Conservation (phyloP, 2,329 filamentous ascomycete genomes). For the Xylariaceae sp. region DNA sequence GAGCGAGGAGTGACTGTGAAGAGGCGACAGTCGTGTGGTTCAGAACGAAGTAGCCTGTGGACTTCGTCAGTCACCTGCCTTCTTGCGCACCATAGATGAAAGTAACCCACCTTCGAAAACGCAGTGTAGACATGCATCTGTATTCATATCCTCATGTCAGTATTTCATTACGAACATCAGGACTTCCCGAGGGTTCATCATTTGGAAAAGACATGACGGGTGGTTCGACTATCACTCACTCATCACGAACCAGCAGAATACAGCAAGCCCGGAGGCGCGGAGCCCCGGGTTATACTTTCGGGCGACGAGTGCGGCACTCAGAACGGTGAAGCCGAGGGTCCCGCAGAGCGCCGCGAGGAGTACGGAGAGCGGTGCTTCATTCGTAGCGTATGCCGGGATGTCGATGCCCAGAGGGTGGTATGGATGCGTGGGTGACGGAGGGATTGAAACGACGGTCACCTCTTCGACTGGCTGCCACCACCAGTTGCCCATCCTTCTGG, state of each 20-base stretch:
- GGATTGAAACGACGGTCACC: background rate
- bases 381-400: conserved; percentile 44
- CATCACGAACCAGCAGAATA: conserved; percentile 51
- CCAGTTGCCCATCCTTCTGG: conserved; percentile 8
- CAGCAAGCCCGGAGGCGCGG: conserved; percentile 37
- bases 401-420: conserved; percentile 45
- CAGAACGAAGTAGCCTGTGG: conserved; percentile 67
- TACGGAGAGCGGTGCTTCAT: conserved; percentile 36
- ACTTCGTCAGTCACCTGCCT: background rate
- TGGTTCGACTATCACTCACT: conserved; percentile 39
- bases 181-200: background rate
- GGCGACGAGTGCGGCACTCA: conserved; percentile 30
- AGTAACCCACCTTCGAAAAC: conserved; percentile 67
- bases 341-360: conserved; percentile 37
- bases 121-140: conserved; percentile 67
- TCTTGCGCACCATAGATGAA: background rate
- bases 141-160: background rate
- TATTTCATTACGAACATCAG: background rate
- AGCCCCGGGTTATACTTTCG: conserved; percentile 30
- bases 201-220: background rate
- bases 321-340: conserved; percentile 35
- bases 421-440: conserved; percentile 37
- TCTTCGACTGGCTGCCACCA: conserved; percentile 5
- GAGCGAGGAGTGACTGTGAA: conserved; percentile 70
- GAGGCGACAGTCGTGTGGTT: conserved; percentile 63